These are phyloP conservation scores for Dryas alaskensis DNA, from an alignment of 306 rosid species.

Conservation along the genomic window DNA sequence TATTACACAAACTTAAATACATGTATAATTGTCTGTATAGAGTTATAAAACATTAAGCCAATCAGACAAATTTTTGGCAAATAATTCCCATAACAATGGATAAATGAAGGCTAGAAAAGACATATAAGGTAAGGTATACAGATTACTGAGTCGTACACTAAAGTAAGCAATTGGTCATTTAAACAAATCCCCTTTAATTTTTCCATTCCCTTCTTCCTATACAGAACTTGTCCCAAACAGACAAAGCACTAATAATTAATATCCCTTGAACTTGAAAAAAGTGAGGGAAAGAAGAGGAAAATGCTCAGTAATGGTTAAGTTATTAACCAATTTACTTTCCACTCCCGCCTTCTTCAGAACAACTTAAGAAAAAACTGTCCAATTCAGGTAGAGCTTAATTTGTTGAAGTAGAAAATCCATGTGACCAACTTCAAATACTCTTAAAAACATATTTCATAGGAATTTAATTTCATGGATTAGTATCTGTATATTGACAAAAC, in stretches of 20 bases:
- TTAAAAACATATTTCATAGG: background rate
- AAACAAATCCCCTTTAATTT: background rate
- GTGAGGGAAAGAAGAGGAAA: background rate
- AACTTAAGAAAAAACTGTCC: background rate
- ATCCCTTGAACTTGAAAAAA: background rate
- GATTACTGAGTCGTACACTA: background rate
- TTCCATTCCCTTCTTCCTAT: background rate
- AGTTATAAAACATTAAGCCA: background rate
- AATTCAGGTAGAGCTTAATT: background rate
- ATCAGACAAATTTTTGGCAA: background rate
- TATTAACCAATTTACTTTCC: background rate
- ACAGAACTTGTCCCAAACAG: constrained; percentile 1
- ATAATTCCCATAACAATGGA: background rate
- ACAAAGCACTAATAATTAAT: background rate
- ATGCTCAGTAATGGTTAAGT: background rate
- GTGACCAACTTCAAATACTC: background rate
- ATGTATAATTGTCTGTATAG: background rate
- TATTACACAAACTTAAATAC: background rate
- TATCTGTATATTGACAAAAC: background rate
- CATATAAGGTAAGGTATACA: background rate
- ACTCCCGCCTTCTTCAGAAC: background rate
- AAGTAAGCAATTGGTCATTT: background rate
- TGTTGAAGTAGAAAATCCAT: no score
- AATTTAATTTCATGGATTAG: background rate
- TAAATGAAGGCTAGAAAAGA: background rate